Evolutionary conservation across 2,329 filamentous ascomycete species (phyloP), one percentile per base, ranked within the genome.

Genomic region (Aspergillus uvarum): DNA sequence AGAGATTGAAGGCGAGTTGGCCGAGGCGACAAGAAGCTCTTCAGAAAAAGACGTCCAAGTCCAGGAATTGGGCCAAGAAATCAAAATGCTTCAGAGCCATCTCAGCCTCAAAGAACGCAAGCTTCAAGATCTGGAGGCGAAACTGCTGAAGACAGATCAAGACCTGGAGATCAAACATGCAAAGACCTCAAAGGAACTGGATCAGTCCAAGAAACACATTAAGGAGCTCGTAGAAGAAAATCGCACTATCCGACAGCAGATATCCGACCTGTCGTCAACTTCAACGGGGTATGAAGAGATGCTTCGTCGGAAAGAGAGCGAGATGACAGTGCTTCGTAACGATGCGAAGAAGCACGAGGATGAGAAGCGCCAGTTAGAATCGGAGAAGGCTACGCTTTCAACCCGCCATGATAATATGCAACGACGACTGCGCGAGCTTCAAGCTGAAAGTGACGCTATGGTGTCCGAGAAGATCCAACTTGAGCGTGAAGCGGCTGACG

Each of bases 231-330:
- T 87, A 2, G 87, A 89, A 5, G 94, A 99, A 71, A 96, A 96
- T 67, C 85, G 87, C 12, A 87, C 90, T 49, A 86, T 96, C 51
- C 89, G 96, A 56, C 86, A 92, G 68, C 92, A 97, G 69, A 87
- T 99, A 56, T 85, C 90, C 0, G 88, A 96, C 66, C 81, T 99
- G 19, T 95, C 95, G 0, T 88, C 91, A 52, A 97, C 94, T 0
- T 96, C 94, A 0, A 96, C 92, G 0, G 92, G 93, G 71, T 98
- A 96, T 66, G 95, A 99, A 76, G 94, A 98, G 68, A 85, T 98
- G 48, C 89, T 99, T 24, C 86, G 92, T 24, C 89, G 90, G 60
- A 99, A 98, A 74, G 95, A 99, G 72, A 96, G 93, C 74, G 96
- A 99, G 72, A 81, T 99, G 21, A 85, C 89, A 0, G 83, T 98